phyloP scores from a whole-genome alignment of 108 stramenopile species.

The Skeletonema menzelii region DNA sequence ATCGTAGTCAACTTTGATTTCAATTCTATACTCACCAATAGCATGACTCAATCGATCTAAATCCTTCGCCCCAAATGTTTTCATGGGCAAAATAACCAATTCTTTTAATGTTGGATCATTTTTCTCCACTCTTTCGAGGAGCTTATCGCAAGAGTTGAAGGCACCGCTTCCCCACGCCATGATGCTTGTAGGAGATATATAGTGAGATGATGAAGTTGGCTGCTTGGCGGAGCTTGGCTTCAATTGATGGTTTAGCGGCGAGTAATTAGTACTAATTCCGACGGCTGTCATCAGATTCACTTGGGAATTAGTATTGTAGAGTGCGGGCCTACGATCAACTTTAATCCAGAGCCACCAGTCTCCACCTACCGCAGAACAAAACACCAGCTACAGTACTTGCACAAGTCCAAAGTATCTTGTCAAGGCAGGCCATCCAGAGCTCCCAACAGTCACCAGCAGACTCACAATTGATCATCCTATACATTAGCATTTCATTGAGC shows the following conservation, averaged over 20 bases:
- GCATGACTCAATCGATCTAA: conserved; percentile 49
- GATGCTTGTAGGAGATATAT: neutral
- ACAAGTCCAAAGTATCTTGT: no score
- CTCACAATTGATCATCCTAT: neutral
- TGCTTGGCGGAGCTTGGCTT: no score
- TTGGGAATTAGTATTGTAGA: no score
- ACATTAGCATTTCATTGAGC: no score
- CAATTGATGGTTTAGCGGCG: no score
- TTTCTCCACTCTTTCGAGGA: conserved; percentile 62
- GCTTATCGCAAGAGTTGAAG: conserved; percentile 56
- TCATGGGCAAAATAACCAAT: conserved; percentile 69
- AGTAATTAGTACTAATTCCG: no score
- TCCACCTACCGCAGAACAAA: neutral
- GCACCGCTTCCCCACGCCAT: conserved; percentile 22
- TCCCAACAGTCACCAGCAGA: no score
- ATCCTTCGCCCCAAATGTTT: conserved; percentile 60
- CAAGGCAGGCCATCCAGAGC: no score
- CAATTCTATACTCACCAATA: conserved; percentile 24
- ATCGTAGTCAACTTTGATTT: neutral
- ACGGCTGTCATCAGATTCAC: no score
- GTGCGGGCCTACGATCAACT: no score
- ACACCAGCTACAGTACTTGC: no score
- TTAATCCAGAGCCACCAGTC: neutral
- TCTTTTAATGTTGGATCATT: conserved; percentile 64
- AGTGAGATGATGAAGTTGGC: neutral